Base-by-base conservation (phyloP, 2,329 filamentous ascomycete species). In the Stemphylium beticola region DNA sequence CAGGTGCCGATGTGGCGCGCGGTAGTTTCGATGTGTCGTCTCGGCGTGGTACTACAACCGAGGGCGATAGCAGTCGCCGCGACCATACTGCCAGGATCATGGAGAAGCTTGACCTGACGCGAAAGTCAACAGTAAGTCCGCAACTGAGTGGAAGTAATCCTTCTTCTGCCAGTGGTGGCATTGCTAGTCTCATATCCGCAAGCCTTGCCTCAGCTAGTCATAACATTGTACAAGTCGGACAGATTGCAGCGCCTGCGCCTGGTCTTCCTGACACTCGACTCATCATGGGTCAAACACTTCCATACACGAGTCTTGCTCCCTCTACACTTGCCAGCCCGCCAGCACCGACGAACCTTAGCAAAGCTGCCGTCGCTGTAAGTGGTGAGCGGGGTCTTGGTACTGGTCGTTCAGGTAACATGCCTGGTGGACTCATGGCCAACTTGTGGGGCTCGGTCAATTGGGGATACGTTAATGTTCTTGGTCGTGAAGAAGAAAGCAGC, bases 401-500 rank as follows among this genome's bases (percentile, higher is more conserved):
- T 15, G 86, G 87, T n/a, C 77, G 78, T 43, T 79, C 79, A 55
- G 85, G 89, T 37, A 85, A 85, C 18, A 86, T 96, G 76, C 91
- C 93, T 1, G 90, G 90, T 44, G 92, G 91, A 12, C 87, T 97
- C 57, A 85, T 96, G 80, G 93, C 93, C 29, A 98, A 98, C 72
- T 84, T 96, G 51, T 98, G 93, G 93, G 93, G 93, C 44, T 96
- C 88, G 67, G 89, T 87, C 52, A 88, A 92, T 41, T 96, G 92
- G 91, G 85, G 85, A 12, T 84, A 85, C 60, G 77, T 89, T 54
- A 88, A 89, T 61, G 81, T 82, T 31, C 72, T 89, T 32, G 84
- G 83, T 62, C 77, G 79, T 17, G 83, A 84, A 40, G 82, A 84
- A n/a, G 65, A 79, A 24, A 76, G 75, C 7, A 42, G 49, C 4